A percentile compares a stretch with the other conserved stretches of the same genome.
Evolutionary conservation across 768 basidiomycete species (phyloP).

Genomic region (Lactifluus echinatus): DNA sequence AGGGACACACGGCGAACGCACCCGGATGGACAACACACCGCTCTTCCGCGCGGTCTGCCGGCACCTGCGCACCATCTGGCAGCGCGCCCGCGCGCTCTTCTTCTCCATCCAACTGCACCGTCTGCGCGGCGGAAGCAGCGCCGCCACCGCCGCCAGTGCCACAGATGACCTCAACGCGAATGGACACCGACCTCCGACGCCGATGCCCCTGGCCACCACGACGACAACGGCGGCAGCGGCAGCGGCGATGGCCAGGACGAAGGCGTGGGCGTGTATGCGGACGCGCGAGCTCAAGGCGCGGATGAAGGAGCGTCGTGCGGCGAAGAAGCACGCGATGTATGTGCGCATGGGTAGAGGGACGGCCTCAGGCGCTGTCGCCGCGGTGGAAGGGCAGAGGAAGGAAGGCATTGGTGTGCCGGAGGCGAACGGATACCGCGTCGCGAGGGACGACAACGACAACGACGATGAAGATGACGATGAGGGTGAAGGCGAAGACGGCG

Average conservation of each 20-base stretch:
- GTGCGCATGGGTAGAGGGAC: background rate
- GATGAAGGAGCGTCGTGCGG: background rate
- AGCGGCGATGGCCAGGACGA: background rate
- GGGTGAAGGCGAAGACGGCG: too few species aligned
- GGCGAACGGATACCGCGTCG: background rate
- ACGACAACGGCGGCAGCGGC: background rate
- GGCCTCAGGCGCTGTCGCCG: background rate
- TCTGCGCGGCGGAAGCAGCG: background rate
- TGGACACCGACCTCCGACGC: background rate
- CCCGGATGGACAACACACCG: background rate
- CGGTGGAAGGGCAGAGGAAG: background rate
- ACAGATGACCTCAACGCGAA: too few species aligned
- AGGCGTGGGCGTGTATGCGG: background rate
- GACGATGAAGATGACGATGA: background rate
- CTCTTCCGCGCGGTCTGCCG: conserved; percentile 8
- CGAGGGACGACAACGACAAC: background rate
- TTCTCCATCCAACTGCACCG: background rate
- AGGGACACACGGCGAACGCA: too few species aligned
- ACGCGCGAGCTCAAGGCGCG: conserved; percentile 1
- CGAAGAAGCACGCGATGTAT: background rate
- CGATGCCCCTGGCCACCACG: too few species aligned
- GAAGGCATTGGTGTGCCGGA: background rate
- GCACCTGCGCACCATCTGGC: conserved; percentile 14
- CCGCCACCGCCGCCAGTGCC: background rate
- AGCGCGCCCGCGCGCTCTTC: conserved; percentile 6